Evolutionary conservation across 805 yeast genomes (phyloP).

Genomic region (Pichia deserticola): DNA sequence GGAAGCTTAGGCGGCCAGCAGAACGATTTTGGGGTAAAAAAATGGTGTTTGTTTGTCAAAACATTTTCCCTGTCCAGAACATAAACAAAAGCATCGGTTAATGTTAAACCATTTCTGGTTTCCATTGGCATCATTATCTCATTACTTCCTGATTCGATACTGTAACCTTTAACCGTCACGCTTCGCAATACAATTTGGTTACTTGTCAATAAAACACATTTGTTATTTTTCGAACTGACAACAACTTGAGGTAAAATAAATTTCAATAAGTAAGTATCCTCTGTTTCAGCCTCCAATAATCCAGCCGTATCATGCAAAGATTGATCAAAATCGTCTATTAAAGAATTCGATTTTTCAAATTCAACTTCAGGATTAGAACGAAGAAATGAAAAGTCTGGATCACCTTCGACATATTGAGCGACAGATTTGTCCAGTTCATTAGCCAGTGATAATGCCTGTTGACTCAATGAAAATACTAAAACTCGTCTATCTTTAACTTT

Average conservation of each 20-base stretch:
- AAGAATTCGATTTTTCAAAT: constrained; percentile 14
- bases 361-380: constrained; percentile 11
- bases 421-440: constrained; percentile 15
- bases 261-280: constrained; percentile 45
- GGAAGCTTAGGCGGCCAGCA: constrained; percentile 67
- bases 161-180: constrained; percentile 33
- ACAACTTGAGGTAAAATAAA: constrained; percentile 83
- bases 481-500: constrained; percentile 22
- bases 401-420: background rate
- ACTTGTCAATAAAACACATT: constrained; percentile 46
- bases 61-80: constrained; percentile 37
- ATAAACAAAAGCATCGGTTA: constrained; percentile 50
- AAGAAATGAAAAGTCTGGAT: constrained; percentile 5
- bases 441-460: constrained; percentile 26
- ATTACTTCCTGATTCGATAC: constrained; percentile 32
- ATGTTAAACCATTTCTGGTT: constrained; percentile 46
- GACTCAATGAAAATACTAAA: constrained; percentile 23
- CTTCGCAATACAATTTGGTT: constrained; percentile 53
- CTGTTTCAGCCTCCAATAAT: constrained; percentile 17
- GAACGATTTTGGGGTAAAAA: constrained; percentile 24
- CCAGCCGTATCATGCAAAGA: constrained; percentile 34
- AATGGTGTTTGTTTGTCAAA: constrained; percentile 26
- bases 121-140: constrained; percentile 40
- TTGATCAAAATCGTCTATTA: constrained; percentile 44
- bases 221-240: constrained; percentile 34